Evolutionary conservation across 768 basidiomycete species (phyloP).

Genomic region (Mycena indigotica): DNA sequence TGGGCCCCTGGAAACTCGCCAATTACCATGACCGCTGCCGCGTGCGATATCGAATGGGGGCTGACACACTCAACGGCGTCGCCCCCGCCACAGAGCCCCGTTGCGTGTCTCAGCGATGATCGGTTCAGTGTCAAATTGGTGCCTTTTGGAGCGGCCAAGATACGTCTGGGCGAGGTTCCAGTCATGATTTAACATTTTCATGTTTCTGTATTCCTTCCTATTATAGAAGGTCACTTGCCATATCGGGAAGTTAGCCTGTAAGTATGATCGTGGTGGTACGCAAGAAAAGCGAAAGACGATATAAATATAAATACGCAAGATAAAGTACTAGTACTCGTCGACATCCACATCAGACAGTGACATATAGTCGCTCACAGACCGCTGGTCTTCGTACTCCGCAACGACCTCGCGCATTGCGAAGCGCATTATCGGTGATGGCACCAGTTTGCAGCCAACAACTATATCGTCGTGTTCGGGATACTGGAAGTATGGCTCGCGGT

Average conservation of each 20-base stretch:
- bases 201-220: background rate
- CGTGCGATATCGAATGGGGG: constrained; percentile 42
- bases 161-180: constrained; percentile 44
- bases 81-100: constrained; percentile 39
- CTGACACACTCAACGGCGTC: constrained; percentile 36
- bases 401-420: constrained; percentile 85
- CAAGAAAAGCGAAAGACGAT: background rate
- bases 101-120: constrained; percentile 32
- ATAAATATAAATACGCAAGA: background rate
- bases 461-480: constrained; percentile 40
- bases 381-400: constrained; percentile 77
- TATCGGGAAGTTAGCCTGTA: background rate
- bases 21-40: constrained; percentile 41
- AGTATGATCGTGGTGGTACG: background rate
- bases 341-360: constrained; percentile 76
- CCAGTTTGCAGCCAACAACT: constrained; percentile 73
- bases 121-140: constrained; percentile 38
- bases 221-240: background rate
- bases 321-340: constrained; percentile 59
- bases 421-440: constrained; percentile 81
- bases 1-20: constrained; percentile 44
- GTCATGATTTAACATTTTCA: constrained; percentile 27
- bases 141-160: constrained; percentile 42
- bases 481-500: background rate
- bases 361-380: constrained; percentile 76